Conservation (phyloP, 345 rosid species). For the Pistacia atlantica region DNA sequence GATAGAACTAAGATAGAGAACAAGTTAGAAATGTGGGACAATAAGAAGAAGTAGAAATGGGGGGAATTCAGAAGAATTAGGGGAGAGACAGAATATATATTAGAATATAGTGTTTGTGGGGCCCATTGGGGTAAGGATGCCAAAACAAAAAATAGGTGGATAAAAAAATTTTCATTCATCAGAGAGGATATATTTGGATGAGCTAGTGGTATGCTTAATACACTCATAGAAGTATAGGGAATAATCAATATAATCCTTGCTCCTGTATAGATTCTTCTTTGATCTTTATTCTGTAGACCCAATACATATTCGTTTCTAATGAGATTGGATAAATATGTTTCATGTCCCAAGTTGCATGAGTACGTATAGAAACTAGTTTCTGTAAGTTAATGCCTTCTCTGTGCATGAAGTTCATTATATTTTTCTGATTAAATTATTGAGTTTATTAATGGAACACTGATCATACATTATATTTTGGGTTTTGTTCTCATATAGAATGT, state of each 20-base stretch:
- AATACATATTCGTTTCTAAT: background rate
- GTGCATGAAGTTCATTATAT: background rate
- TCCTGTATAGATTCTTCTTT: background rate
- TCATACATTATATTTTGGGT: background rate
- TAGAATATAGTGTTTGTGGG: background rate
- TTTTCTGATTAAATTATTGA: background rate
- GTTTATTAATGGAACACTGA: background rate
- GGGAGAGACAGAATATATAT: no score
- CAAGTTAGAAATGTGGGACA: no score
- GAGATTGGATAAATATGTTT: background rate
- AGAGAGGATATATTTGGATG: background rate
- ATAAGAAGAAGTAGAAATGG: no score
- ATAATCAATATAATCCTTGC: background rate
- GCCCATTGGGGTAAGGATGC: background rate
- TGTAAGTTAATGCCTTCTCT: background rate
- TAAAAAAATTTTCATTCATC: background rate
- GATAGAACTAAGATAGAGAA: no score
- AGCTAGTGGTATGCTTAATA: background rate
- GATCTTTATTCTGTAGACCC: background rate
- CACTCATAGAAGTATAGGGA: background rate
- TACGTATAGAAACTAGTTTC: background rate
- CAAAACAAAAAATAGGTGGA: no score
- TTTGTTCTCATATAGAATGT: slow-evolving; percentile 10
- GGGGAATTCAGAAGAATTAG: no score
- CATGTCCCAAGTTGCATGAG: background rate